phyloP scores from a whole-genome alignment of 495 filamentous ascomycete genomes.

The Xylaria nigripes region DNA sequence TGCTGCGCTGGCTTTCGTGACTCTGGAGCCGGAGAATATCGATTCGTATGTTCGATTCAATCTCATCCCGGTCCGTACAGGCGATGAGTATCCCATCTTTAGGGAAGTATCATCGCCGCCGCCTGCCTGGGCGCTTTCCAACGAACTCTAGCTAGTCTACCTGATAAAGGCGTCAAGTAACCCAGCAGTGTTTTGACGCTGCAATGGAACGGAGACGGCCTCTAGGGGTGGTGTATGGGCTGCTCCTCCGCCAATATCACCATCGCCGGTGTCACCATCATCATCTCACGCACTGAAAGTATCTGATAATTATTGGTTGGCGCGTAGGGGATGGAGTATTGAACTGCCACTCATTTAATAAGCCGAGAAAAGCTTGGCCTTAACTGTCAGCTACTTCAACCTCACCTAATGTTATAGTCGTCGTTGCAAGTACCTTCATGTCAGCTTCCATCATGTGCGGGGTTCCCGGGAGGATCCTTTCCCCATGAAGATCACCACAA shows the following conservation, averaged over 20 bases:
- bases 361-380: background rate
- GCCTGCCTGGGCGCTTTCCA: background rate
- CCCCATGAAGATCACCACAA: background rate
- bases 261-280: too few relatives aligned
- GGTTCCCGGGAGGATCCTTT: background rate
- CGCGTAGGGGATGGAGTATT: too few relatives aligned
- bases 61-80: slow-evolving; percentile 21
- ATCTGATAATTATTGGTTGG: too few relatives aligned
- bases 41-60: slow-evolving; percentile 29
- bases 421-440: background rate
- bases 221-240: too few relatives aligned
- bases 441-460: background rate
- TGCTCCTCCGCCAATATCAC: too few relatives aligned
- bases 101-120: slow-evolving; percentile 8
- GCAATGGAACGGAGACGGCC: too few relatives aligned
- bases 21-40: slow-evolving; percentile 30
- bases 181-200: too few relatives aligned
- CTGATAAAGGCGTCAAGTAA: background rate
- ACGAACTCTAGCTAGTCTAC: slow-evolving; percentile 1
- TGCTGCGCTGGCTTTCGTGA: slow-evolving; percentile 22
- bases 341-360: too few relatives aligned
- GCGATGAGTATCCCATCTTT: slow-evolving; percentile 29
- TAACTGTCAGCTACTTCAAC: too few relatives aligned
- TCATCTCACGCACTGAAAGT: too few relatives aligned
- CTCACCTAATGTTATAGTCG: background rate